Percentiles rank a stretch among this genome's conserved stretches.
phyloP scores from a whole-genome alignment of 345 rosid genomes.

The Syzygium grande region DNA sequence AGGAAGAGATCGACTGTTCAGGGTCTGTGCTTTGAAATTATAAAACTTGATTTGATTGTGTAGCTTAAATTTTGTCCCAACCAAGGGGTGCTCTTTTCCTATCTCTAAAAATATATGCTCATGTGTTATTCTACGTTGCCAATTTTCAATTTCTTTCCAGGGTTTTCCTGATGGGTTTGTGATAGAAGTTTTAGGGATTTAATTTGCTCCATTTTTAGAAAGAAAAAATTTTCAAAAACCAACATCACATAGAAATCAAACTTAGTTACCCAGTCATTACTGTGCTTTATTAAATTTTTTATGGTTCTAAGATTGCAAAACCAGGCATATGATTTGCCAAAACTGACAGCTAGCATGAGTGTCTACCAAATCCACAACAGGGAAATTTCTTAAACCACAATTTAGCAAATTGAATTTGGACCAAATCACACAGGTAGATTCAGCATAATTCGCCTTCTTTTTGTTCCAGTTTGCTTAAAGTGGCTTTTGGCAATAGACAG shows the following conservation, averaged over 20 bases:
- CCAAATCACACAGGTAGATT: not conserved
- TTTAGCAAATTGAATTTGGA: not conserved
- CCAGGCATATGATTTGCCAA: not conserved
- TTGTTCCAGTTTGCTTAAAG: not conserved
- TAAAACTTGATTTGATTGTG: not conserved
- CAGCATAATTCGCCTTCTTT: not conserved
- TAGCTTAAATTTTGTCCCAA: not conserved
- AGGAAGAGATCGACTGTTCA: not conserved
- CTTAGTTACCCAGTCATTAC: not conserved
- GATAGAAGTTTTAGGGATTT: not conserved
- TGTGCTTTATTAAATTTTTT: not conserved
- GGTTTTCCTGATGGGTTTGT: not conserved
- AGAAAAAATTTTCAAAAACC: not conserved
- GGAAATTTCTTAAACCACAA: not conserved
- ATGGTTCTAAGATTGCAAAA: not conserved
- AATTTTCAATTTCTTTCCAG: not conserved
- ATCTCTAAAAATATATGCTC: not conserved
- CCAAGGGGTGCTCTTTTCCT: not conserved
- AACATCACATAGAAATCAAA: not conserved
- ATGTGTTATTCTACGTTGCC: not conserved
- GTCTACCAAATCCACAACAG: not conserved
- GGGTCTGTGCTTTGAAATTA: not conserved
- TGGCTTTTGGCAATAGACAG: slow-evolving; percentile 49
- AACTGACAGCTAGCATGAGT: not conserved
- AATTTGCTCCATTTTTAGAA: not conserved